Base-by-base conservation (phyloP, 805 yeast genomes). In the Phaffomyces antillensis region DNA sequence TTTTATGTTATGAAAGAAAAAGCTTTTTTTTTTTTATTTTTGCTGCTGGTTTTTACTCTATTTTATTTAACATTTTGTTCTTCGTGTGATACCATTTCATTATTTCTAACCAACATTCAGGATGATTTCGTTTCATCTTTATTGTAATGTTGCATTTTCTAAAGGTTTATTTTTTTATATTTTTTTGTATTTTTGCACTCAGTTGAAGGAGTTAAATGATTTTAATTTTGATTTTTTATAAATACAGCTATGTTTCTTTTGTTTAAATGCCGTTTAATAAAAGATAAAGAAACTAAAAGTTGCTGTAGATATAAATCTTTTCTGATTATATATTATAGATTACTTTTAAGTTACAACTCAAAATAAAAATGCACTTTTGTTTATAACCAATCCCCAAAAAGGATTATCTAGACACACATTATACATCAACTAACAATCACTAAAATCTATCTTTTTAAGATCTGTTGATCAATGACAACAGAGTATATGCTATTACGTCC, bases 401-500 rank as follows among this genome's bases (percentile, higher is more conserved):
- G 12, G 3, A 10, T 25, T 11, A 28, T 28, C 30, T 28, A 28
- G 10, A 28, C 30, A 10, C 30, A 26, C 13, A 12, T 11, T 28
- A 28, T 13, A 12, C 30, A 28, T 10, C 13, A 11, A 13, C 30
- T 11, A 28, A 12, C 13, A 11, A 28, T 28, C 30, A 28, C 13
- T 3, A 10, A 26, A 31, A 17, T 34, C 30, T 37, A 43, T 41
- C 45, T 46, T 26, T 54, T 53, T 52, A 56, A 57, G 46, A 45
- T 61, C 52, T 47, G 70, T 49, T 68, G 73, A 38, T 61, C 71
- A 45, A 77, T 67, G 25, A 68, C 69, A 46, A 73, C 77, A 10
- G 81, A 76, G 54, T 72, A 78, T 52, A 87, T 70, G 47, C 87
- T 87, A 64, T 86, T 87, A 62, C 91, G 77, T 28, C 84, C 83